phyloP scores from a whole-genome alignment of 768 basidiomycete genomes.

The Rhodotorula graminis region DNA sequence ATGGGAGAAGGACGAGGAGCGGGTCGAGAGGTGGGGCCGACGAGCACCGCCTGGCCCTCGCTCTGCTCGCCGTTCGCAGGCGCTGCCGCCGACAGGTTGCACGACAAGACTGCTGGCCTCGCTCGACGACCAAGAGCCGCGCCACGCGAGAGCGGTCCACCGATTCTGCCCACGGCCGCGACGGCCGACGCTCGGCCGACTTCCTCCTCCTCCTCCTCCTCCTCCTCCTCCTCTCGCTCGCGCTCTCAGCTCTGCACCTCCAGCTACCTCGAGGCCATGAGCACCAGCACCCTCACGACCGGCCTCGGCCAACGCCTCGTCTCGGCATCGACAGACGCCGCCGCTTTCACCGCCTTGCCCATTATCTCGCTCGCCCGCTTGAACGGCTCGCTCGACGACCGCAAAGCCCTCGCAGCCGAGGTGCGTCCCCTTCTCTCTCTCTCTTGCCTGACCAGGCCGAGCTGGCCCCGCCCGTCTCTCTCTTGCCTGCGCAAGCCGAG shows the following conservation, averaged over 20 bases:
- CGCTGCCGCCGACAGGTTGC: too few relatives aligned
- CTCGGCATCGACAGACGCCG: slow-evolving; percentile 7
- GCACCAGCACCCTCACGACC: slow-evolving; percentile 23
- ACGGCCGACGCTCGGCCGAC: too few relatives aligned
- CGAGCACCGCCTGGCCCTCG: too few relatives aligned
- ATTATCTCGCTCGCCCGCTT: slow-evolving; percentile 29
- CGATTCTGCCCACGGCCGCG: too few relatives aligned
- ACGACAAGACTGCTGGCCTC: too few relatives aligned
- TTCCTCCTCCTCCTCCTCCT: too few relatives aligned
- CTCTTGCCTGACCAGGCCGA: too few relatives aligned
- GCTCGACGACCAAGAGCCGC: too few relatives aligned
- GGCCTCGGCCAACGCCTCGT: slow-evolving; percentile 32
- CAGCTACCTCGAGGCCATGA: background rate
- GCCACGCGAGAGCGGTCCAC: too few relatives aligned
- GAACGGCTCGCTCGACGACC: background rate
- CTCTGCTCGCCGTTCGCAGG: too few relatives aligned
- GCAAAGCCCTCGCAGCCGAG: slow-evolving; percentile 33
- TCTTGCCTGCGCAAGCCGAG: too few relatives aligned
- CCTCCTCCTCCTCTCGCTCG: background rate
- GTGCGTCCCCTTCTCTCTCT: background rate
- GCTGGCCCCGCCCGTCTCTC: background rate
- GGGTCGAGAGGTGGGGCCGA: too few relatives aligned
- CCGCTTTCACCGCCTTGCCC: slow-evolving; percentile 28
- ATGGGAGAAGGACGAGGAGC: background rate
- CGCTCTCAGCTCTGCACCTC: background rate